A percentile compares a stretch with the other conserved stretches of the same genome.
Evolutionary conservation across 768 basidiomycete genomes (phyloP).

Genomic region (Phanerochaete carnosa): DNA sequence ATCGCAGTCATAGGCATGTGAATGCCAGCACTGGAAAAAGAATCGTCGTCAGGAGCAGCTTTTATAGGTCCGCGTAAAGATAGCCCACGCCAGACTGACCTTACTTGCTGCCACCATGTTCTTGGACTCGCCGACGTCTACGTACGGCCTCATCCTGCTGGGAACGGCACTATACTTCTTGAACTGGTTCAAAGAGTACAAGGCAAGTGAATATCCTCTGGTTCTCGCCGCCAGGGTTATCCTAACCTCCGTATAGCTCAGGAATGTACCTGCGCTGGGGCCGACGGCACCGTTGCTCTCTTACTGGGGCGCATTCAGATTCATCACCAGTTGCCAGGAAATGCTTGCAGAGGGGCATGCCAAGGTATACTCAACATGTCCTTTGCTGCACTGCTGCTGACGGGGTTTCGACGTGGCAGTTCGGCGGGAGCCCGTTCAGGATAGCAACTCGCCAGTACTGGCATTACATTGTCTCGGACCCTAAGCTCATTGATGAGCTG

Average conservation of each 20-base stretch:
- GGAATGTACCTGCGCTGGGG: background rate
- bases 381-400: background rate
- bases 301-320: background rate
- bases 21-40: no score
- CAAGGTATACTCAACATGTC: background rate
- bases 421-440: slow-evolving; percentile 32
- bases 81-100: background rate
- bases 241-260: background rate
- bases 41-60: no score
- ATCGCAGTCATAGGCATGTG: no score
- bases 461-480: slow-evolving; percentile 35
- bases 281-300: background rate
- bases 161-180: background rate
- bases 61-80: background rate
- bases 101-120: background rate
- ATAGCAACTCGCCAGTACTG: slow-evolving; percentile 51
- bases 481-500: slow-evolving; percentile 36
- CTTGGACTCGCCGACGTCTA: background rate
- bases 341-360: background rate
- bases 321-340: background rate
- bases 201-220: background rate
- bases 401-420: background rate
- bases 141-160: background rate
- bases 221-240: background rate
- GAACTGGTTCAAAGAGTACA: background rate